Base-by-base conservation (phyloP, 2,329 filamentous ascomycete species). In the Aureobasidium vineae region DNA sequence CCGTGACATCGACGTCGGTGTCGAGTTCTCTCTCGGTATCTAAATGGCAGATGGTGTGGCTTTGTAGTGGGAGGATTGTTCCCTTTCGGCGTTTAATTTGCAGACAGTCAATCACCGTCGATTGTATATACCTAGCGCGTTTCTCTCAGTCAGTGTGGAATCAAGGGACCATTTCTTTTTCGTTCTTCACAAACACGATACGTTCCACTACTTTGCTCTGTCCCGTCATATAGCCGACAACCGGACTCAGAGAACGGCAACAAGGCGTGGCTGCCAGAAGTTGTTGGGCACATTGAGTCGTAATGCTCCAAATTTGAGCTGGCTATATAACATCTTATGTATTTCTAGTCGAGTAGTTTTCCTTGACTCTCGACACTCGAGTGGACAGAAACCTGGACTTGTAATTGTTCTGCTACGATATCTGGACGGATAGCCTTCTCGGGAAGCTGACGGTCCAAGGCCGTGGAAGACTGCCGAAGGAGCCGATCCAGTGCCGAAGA, bases 1-100 rank as follows among this genome's bases (percentile, higher is more conserved):
- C 74, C 90, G 94, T 75, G 93, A 97, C 74, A 97, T 97, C 76
- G 95, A 98, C 76, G 94, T 98, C 71, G 94, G 93, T 74, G 94
- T 98, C 74, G 91, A 96, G 82, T 97, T 96, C 82, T 90, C 88
- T 73, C 86, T 97, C 77, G 94, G 92, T 82, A 97, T 97, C 84
- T 98, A 91, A 59, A 53, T 5, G n/a, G 38, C 49, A 54, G 43
- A 41, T n/a, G 43, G 43, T 41, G 53, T 40, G 54, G 41, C 50
- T 47, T 59, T 56, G 23, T 65, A 31, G 52, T 56, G 53, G 63
- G 63, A 41, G 63, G 63, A 65, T 57, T 57, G 43, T 56, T 65
- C 63, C 63, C 63, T 49, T 47, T 50, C 33, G 64, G 64, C 53
- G 64, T 66, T 52, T 57, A 60, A 49, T 66, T 66, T 66, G 64